phyloP scores from a whole-genome alignment of 139 green algal species.

The Choricystis sp. region DNA sequence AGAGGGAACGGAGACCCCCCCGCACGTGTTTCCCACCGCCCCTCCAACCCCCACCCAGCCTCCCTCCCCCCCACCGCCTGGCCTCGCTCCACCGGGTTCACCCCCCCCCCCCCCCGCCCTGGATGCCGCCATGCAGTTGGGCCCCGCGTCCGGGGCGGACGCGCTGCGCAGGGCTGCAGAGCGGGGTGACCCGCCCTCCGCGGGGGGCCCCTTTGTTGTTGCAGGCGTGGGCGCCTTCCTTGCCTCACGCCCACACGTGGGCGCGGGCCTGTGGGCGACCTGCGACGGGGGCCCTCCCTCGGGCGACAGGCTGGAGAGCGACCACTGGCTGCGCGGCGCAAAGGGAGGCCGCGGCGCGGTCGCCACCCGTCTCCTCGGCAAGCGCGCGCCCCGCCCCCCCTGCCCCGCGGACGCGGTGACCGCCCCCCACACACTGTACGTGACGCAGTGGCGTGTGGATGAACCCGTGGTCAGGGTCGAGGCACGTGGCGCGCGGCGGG shows the following conservation, averaged over 20 bases:
- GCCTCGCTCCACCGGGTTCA: neutral
- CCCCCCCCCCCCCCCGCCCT: slow-evolving; percentile 3
- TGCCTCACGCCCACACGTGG: neutral
- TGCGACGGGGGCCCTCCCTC: neutral
- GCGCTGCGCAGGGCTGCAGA: too few species aligned
- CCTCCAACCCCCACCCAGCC: neutral
- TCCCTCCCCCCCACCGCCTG: neutral
- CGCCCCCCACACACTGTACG: too few species aligned
- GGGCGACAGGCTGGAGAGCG: neutral
- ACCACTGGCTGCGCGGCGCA: too few species aligned
- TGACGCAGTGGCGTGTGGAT: too few species aligned
- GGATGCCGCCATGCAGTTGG: slow-evolving; percentile 13
- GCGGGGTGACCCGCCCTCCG: neutral
- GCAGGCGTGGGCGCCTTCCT: slow-evolving; percentile 2
- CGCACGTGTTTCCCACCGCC: too few species aligned
- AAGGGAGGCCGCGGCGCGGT: too few species aligned
- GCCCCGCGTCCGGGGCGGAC: neutral
- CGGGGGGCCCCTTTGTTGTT: neutral
- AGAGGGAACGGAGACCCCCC: too few species aligned
- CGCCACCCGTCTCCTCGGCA: neutral
- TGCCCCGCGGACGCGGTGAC: too few species aligned
- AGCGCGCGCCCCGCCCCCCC: too few species aligned
- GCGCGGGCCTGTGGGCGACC: neutral
- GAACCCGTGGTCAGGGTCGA: too few species aligned
- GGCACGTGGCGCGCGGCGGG: too few species aligned